Conservation (phyloP, 352 stramenopile species). For the Aphanomyces euteiches region DNA sequence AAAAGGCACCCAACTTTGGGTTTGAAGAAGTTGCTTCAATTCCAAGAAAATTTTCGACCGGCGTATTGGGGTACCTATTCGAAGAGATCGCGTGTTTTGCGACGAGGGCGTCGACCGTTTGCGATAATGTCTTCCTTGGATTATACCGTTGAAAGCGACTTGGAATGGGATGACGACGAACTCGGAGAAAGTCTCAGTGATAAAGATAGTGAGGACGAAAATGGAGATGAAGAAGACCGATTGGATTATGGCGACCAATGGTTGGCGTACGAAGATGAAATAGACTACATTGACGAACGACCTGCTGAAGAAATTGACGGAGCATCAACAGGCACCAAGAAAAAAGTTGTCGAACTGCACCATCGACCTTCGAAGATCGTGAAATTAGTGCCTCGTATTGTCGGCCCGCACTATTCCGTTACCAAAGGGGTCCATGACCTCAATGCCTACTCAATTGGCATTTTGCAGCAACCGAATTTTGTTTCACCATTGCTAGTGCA, state of each 20-base stretch:
- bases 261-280: slow-evolving; percentile 84
- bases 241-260: slow-evolving; percentile 83
- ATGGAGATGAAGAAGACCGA: slow-evolving; percentile 50
- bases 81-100: slow-evolving; percentile 49
- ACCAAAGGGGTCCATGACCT: neutral
- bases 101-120: slow-evolving; percentile 59
- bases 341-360: slow-evolving; percentile 44
- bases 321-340: slow-evolving; percentile 30
- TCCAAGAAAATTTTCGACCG: slow-evolving; percentile 77
- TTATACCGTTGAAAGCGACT: slow-evolving; percentile 78
- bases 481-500: slow-evolving; percentile 20
- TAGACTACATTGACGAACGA: slow-evolving; percentile 60
- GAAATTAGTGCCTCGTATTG: slow-evolving; percentile 60
- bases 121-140: slow-evolving; percentile 62
- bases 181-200: slow-evolving; percentile 80
- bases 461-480: slow-evolving; percentile 7
- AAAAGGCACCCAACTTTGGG: slow-evolving; percentile 56
- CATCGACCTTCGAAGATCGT: slow-evolving; percentile 56
- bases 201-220: slow-evolving; percentile 54
- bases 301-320: slow-evolving; percentile 14
- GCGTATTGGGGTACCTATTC: slow-evolving; percentile 80
- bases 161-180: slow-evolving; percentile 87
- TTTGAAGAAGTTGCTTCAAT: slow-evolving; percentile 83
- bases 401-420: slow-evolving; percentile 45
- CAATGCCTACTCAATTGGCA: neutral